Base-by-base conservation (phyloP, 305 asterid species). In the Striga hermonthica region DNA sequence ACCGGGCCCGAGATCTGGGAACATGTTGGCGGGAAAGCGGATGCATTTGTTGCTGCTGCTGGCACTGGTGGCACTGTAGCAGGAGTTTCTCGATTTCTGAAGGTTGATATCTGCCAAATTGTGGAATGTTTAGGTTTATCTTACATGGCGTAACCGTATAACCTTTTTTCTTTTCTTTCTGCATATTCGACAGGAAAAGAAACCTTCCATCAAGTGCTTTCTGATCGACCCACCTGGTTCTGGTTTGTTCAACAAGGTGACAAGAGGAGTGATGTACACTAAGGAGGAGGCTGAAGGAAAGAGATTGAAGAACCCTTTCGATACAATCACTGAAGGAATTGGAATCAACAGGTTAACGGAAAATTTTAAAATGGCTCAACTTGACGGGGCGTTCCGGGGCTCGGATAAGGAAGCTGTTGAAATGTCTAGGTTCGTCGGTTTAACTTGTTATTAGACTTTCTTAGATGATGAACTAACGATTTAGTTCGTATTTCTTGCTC, bases 1-100 rank as follows among this genome's bases (percentile, higher is more conserved):
- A 92, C 98, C 3, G 98, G 96, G 68, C 96, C 96, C 43, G 98
- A 92, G 82, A 87, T 87, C 62, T 87, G 92, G 95, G 91, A 85
- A 59, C 91, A 87, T 78, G 86, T 86, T 44, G 81, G 74, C 52
- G 96, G 83, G 13, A 76, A 83, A 66, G 71, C 87, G 78, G 95
- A 89, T 73, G 98, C 96, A 43, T 92, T 92, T 74, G 80, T 92
- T 62, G 98, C 95, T 39, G 97, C 95, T 76, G 91, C 98, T 16
- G 98, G 97, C 64, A 92, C 97, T 9, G 97, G 98, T 7, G 97
- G 98, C 63, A 89, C 97, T 10, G 71, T 92, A 28, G 95, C 98
- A 64, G 98, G 98, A 56, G 88, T 89, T 66, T 85, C 98, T 72
- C 78, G 74, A 28, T 89, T 79, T 79, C 79, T 92, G 54, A 92